Base-by-base conservation (phyloP, 2,329 filamentous ascomycete species). In the Aspergillus sclerotialis region DNA sequence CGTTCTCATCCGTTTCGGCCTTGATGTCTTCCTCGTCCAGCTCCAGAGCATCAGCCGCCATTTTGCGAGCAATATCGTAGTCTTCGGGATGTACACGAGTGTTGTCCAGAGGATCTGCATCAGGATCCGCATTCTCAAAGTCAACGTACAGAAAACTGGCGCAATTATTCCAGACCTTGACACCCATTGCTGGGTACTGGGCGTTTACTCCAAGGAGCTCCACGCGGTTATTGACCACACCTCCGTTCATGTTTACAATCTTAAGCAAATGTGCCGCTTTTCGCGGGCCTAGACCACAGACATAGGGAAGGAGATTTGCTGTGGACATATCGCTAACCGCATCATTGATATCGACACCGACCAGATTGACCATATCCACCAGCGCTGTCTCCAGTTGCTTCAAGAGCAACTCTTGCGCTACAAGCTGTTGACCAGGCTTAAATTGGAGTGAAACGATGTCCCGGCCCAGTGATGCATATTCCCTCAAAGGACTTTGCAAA, bases 21-120 rank as follows among this genome's bases (percentile, higher is more conserved):
- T 94, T 93, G 56, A 98, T 87, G 52, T 98, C 92, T 67, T 98
- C 92, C 64, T 98, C 92, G 49, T 98, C 92, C 46, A 98, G 73
- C 57, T 95, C 90, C 30, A 98, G 71, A 11, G 92, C 92, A 69
- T 98, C 92, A 3, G 92, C 92, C 13, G 92, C 92, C 82, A 98
- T 96, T 66, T 98, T 98, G 49, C 90, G 85, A 31, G 88, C 92
- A 42, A 98, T 81, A 49, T 98, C 92, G 61, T 98, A 98, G 58
- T 98, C 92, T 67, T 98, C 92, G 1, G 92, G 92, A 54, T 98
- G 92, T 12, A 98, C 88, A 68, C 92, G 84, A 30, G 92, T 98
- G 56, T 92, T 94, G 63, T 98, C 92, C 16, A 98, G 73, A 38
- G 93, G 94, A 56, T 98, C 92, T 1, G 89, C 86, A 10, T 84